phyloP scores from a whole-genome alignment of 139 green algal species.

The Closterium sp. region DNA sequence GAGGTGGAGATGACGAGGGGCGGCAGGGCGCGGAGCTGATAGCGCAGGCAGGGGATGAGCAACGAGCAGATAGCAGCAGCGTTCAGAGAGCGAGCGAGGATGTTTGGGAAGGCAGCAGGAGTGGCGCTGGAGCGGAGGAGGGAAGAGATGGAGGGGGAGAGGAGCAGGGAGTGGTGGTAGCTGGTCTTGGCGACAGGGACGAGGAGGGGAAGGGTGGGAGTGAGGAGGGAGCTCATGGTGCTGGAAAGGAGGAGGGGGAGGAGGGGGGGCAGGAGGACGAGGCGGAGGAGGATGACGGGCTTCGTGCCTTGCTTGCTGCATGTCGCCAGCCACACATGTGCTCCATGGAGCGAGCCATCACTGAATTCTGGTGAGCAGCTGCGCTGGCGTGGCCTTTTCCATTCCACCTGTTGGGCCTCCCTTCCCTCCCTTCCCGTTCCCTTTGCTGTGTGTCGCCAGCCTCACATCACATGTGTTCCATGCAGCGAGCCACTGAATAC shows the following conservation, averaged over 20 bases:
- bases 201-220: too few relatives aligned
- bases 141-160: background rate
- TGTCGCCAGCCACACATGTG: background rate
- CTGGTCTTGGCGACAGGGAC: too few relatives aligned
- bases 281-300: background rate
- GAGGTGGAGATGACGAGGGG: background rate
- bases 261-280: too few relatives aligned
- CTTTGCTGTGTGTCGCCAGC: too few relatives aligned
- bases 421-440: too few relatives aligned
- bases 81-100: background rate
- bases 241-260: background rate
- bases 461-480: too few relatives aligned
- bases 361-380: background rate
- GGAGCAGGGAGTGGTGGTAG: too few relatives aligned
- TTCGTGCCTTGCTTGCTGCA: background rate
- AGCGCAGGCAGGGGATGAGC: background rate
- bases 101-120: background rate
- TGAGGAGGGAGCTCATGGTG: background rate
- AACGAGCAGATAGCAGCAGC: background rate
- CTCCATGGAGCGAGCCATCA: background rate
- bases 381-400: too few relatives aligned
- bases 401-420: too few relatives aligned
- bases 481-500: too few relatives aligned
- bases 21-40: background rate
- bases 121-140: too few relatives aligned